Evolutionary conservation across 257 asterid genomes (phyloP), one percentile per base, ranked within the genome.

Genomic region (Solanum pinnatisectum): DNA sequence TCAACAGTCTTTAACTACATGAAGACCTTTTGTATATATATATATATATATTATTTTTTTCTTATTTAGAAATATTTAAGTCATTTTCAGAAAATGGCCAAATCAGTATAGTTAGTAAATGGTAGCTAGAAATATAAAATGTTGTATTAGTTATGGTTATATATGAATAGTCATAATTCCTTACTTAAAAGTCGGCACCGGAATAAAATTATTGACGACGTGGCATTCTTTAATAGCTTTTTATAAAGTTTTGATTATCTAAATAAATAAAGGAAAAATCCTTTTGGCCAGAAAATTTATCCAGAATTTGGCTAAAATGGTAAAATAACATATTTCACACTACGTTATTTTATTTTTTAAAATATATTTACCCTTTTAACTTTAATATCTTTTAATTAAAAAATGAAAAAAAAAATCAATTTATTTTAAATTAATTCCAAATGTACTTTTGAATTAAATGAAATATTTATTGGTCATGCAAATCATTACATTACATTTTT

Each of bases 1-100:
- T 46, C 78, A 83, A 30, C 89, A 52, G 88, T 73, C 36, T 79
- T 86, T 88, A 39, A 88, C 89, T 82, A 81, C 68, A 30, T 81
- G 67, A 46, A 81, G 82, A 88, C 88, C 87, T 78, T 52, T 16
- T 40, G 6, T 4, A n/a, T 89, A 10, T 27, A 11, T 25, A 77
- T 4, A n/a, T 89, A 14, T 27, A 11, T 36, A 15, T 44, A 12
- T 46, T 36, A 25, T 36, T 10, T 33, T 4, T 22, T 72, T 27
- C 16, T 27, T n/a, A 10, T 71, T 71, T 88, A 49, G 25, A 52
- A 33, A 25, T 30, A 16, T 22, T 49, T 83, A 18, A 4, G 85
- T 81, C 68, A 18, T 81, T 46, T 46, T 81, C 85, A 81, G 6
- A 81, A 30, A 81, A 30, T 46, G 68, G 68, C 85, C 42, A 46